phyloP scores from a whole-genome alignment of 2,329 filamentous ascomycete species.

The Botrytis deweyae region DNA sequence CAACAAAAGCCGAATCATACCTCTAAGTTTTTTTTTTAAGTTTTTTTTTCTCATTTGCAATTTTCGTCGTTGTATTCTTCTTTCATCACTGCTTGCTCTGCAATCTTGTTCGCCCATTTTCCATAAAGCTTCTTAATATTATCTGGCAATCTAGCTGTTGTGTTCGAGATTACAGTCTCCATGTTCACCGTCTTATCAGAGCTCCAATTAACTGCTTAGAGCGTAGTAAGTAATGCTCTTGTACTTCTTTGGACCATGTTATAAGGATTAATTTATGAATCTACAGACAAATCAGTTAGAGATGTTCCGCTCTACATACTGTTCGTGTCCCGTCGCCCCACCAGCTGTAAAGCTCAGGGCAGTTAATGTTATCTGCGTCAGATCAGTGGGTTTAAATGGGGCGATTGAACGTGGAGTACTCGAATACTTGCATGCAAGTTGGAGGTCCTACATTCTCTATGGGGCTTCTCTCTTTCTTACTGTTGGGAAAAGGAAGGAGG shows the following conservation, averaged over 20 bases:
- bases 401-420: not conserved
- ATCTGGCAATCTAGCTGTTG: not conserved
- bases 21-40: not conserved
- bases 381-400: not conserved
- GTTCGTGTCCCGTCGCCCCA: not conserved
- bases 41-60: not conserved
- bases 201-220: not conserved
- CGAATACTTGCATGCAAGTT: not conserved
- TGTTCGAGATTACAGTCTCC: not conserved
- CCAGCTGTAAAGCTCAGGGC: not conserved
- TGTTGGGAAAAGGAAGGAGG: not conserved
- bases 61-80: not conserved
- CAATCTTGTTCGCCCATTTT: not conserved
- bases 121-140: not conserved
- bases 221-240: not conserved
- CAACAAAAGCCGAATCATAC: not conserved
- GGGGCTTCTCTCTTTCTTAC: not conserved
- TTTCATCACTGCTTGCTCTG: not conserved
- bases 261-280: not conserved
- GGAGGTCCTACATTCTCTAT: not conserved
- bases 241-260: not conserved
- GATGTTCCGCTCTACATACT: not conserved
- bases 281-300: not conserved
- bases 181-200: not conserved
- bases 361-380: not conserved